These are phyloP conservation scores for Elaeis oleifera DNA, from an alignment of 202 grass and related monocot genomes.

Conservation along the genomic window DNA sequence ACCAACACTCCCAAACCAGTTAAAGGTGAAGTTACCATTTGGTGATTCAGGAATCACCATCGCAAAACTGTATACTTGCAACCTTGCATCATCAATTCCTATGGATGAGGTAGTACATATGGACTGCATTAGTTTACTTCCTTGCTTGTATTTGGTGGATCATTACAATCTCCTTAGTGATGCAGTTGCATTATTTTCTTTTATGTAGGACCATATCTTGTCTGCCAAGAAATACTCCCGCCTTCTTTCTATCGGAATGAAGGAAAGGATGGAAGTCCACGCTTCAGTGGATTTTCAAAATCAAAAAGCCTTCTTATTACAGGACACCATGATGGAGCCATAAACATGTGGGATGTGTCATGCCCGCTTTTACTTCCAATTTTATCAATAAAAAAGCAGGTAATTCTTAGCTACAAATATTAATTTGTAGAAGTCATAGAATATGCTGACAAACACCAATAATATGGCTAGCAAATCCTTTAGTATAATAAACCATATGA, in stretches of 20 bases:
- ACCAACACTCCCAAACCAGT: slow-evolving; percentile 56
- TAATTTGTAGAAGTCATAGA: too few species aligned
- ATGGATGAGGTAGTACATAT: slow-evolving; percentile 39
- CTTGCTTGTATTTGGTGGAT: slow-evolving; percentile 27
- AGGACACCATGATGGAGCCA: slow-evolving; percentile 80
- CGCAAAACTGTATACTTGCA: slow-evolving; percentile 57
- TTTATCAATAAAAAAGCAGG: slow-evolving; percentile 75
- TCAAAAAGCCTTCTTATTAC: slow-evolving; percentile 75
- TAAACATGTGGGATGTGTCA: slow-evolving; percentile 94
- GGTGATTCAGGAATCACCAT: slow-evolving; percentile 55
- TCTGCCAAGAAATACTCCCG: slow-evolving; percentile 50
- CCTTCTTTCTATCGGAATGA: slow-evolving; percentile 54
- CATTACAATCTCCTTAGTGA: slow-evolving; percentile 21
- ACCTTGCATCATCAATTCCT: slow-evolving; percentile 30
- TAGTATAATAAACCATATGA: too few species aligned
- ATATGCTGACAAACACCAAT: too few species aligned
- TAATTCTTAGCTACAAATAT: slow-evolving; percentile 14
- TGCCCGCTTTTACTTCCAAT: slow-evolving; percentile 62
- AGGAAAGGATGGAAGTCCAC: slow-evolving; percentile 56
- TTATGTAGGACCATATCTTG: slow-evolving; percentile 49
- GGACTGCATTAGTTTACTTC: slow-evolving; percentile 19
- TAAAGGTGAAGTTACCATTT: slow-evolving; percentile 57
- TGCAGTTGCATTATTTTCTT: slow-evolving; percentile 17
- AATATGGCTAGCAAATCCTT: too few species aligned
- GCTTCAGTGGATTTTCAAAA: slow-evolving; percentile 44